Base-by-base conservation (phyloP, 2,329 filamentous ascomycete genomes). In the Botrytis fragariae region DNA sequence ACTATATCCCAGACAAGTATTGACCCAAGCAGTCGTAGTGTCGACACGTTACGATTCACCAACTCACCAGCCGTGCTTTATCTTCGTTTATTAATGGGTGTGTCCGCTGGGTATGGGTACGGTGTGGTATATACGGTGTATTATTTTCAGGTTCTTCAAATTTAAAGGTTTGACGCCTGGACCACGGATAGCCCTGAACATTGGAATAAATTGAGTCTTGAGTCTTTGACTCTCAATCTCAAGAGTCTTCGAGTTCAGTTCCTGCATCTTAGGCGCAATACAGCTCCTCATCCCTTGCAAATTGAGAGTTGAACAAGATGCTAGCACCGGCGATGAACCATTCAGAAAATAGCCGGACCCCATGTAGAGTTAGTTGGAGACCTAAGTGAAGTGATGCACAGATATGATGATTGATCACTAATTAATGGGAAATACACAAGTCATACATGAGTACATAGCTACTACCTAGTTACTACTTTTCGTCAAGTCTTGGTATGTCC, bases 301-400 rank as follows among this genome's bases (percentile, higher is more conserved):
- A n/a, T 57, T 0, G 51, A 57, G 60, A 42, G n/a, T 22, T 57
- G 48, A 22, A n/a, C 25, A 54, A 42, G 37, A 32, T 57, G n/a
- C 65, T 68, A 42, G 48, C 32, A 59, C 51, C 65, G 65, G n/a
- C 65, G 65, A 69, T 69, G 51, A 69, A 69, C 65, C 65, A 69
- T 57, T 57, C 10, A 57, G 18, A 59, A 35, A 42, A 57, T 22
- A 57, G 65, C 65, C 65, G 65, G 18, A 25, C 18, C 35, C 65
- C 63, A 57, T 68, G 64, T 57, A 29, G 60, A 54, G 57, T 60
- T 32, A 37, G 22, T 8, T 29, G n/a, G 51, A 29, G 51, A 57
- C 18, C n/a, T 57, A 29, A 9, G 51, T 8, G n/a, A 45, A 16
- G 45, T 39, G 45, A 69, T 69, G 65, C 65, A 57, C 65, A 68